Percentiles rank a stretch among this genome's conserved stretches.
Conservation (phyloP, 257 asterid species). For the Anisodus tanguticus region DNA sequence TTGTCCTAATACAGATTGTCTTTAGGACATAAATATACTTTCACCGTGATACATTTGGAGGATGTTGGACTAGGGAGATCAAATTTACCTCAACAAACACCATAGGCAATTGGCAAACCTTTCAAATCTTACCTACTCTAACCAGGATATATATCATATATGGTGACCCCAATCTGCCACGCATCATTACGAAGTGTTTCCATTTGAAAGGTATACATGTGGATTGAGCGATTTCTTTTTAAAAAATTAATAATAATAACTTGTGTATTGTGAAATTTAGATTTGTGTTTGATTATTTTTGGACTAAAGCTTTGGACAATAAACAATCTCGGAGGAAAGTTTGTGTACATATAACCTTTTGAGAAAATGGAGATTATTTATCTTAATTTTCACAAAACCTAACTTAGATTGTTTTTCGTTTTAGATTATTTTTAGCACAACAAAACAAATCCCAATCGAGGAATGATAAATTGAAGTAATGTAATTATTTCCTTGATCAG, state of each 20-base stretch:
- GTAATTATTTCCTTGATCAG: neutral
- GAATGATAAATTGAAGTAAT: neutral
- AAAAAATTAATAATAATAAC: neutral
- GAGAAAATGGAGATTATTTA: neutral
- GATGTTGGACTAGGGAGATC: neutral
- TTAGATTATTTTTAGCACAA: neutral
- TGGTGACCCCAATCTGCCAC: neutral
- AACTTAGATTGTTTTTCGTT: neutral
- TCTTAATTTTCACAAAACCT: neutral
- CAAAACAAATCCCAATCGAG: neutral
- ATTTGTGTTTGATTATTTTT: neutral
- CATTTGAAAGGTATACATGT: neutral
- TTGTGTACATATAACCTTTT: neutral
- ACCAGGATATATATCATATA: neutral
- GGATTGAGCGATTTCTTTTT: neutral
- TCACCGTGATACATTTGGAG: neutral
- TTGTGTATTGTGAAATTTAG: neutral
- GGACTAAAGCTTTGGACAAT: neutral
- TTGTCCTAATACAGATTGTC: no score
- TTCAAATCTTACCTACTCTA: neutral
- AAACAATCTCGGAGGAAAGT: neutral
- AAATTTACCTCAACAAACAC: constrained; percentile 4
- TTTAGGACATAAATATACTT: no score
- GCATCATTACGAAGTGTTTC: neutral
- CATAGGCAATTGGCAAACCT: neutral